Conservation (phyloP, 176 grass and related monocot species). For the Eremochloa ophiuroides region DNA sequence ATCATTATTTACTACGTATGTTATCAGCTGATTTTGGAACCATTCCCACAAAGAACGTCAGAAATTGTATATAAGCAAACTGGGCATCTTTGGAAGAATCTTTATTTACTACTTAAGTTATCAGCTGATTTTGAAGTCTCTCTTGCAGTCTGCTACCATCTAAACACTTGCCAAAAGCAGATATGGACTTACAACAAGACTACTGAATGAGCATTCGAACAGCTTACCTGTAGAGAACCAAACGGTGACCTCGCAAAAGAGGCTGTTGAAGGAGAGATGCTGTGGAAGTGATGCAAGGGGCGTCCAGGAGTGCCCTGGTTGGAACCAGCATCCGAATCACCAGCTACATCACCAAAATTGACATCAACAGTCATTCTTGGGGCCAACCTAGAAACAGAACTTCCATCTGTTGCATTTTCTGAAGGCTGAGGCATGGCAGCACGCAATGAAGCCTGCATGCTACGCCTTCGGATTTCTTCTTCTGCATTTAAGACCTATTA, state of each 20-base stretch:
- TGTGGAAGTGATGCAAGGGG: conserved; percentile 60
- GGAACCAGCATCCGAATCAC: conserved; percentile 73
- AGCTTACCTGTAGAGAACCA: conserved; percentile 65
- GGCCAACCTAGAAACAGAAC: conserved; percentile 42
- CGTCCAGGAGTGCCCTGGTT: conserved; percentile 60
- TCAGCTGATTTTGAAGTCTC: not conserved
- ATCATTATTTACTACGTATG: not conserved
- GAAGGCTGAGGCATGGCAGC: conserved; percentile 39
- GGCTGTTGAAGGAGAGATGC: conserved; percentile 66
- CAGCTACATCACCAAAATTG: conserved; percentile 77
- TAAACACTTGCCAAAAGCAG: not conserved
- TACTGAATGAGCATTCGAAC: not conserved
- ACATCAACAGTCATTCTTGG: conserved; percentile 72
- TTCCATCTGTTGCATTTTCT: conserved; percentile 56
- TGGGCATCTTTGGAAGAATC: not conserved
- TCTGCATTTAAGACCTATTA: conserved; percentile 83
- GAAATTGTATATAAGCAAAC: not conserved
- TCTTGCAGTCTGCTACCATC: not conserved
- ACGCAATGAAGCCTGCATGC: conserved; percentile 34
- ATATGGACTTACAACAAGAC: not conserved
- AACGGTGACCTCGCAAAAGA: conserved; percentile 69
- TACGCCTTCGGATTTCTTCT: conserved; percentile 86
- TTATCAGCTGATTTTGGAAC: not conserved
- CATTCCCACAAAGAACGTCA: not conserved
- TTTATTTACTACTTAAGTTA: not conserved